A percentile compares a stretch with the other conserved stretches of the same genome.
phyloP scores from a whole-genome alignment of 2,329 filamentous ascomycete species.

The Leptographium galeiforme region DNA sequence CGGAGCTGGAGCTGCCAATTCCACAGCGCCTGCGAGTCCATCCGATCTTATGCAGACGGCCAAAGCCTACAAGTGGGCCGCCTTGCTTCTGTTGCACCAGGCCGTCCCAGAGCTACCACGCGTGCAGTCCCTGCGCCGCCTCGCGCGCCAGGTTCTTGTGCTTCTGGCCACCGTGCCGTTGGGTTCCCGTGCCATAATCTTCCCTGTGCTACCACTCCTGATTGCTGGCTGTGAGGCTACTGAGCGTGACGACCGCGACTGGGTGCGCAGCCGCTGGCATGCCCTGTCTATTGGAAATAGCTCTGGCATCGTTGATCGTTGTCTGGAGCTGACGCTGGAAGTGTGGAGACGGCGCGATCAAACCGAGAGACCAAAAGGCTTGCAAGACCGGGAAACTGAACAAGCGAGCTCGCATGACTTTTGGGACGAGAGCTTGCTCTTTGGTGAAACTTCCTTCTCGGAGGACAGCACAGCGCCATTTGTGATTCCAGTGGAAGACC shows the following conservation, averaged over 20 bases:
- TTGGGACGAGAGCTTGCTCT: too few species aligned
- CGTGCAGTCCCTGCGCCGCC: not conserved
- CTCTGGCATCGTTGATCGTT: constrained; percentile 5
- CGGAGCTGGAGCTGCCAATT: not conserved
- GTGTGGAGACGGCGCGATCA: constrained; percentile 2
- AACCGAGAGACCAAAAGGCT: not conserved
- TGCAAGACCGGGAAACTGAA: too few species aligned
- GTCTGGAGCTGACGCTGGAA: constrained; percentile 4
- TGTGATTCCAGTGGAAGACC: too few species aligned
- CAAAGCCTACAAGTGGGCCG: constrained; percentile 4
- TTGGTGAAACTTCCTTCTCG: too few species aligned
- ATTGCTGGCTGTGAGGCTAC: constrained; percentile 3
- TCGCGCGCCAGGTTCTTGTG: not conserved
- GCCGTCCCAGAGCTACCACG: constrained; percentile 3
- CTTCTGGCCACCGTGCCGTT: constrained; percentile 3
- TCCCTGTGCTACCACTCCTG: constrained; percentile 2
- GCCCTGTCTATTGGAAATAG: constrained; percentile 1
- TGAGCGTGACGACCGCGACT: not conserved
- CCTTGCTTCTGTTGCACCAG: not conserved
- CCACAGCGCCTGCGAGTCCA: not conserved
- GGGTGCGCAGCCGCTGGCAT: constrained; percentile 3
- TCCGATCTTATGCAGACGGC: constrained; percentile 2
- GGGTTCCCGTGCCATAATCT: constrained; percentile 2
- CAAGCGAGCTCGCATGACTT: too few species aligned
- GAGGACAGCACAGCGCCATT: too few species aligned